phyloP scores from a whole-genome alignment of 371 early-diverging fungal species.

The Lichtheimia hyalospora region DNA sequence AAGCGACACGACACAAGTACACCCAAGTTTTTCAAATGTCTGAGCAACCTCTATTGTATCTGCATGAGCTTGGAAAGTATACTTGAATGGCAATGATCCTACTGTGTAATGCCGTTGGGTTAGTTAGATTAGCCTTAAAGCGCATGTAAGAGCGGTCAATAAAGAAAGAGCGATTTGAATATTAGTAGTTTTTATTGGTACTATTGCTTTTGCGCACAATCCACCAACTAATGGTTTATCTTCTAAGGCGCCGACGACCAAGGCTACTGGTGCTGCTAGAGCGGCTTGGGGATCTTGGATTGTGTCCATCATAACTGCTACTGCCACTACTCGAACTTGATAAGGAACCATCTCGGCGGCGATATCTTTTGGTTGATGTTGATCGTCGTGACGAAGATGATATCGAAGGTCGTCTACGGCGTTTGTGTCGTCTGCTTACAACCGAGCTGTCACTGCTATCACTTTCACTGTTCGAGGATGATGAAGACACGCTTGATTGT shows the following conservation, averaged over 20 bases:
- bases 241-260: background rate
- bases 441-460: background rate
- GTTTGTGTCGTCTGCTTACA: background rate
- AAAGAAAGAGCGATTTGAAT: background rate
- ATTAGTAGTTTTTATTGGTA: no score
- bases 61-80: background rate
- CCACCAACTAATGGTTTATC: no score
- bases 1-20: constrained; percentile 45
- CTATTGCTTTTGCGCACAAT: no score
- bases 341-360: background rate
- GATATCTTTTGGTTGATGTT: background rate
- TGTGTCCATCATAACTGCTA: background rate
- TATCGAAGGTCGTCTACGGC: background rate
- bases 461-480: constrained; percentile 3
- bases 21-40: constrained; percentile 36
- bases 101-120: constrained; percentile 33
- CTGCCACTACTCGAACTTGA: background rate
- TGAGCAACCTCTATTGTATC: constrained; percentile 31
- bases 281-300: background rate
- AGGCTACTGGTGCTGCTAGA: background rate
- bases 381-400: background rate
- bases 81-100: background rate
- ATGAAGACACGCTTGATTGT: background rate
- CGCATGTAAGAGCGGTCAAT: constrained; percentile 20
- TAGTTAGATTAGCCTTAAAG: constrained; percentile 27